A percentile compares a stretch with the other conserved stretches of the same genome.
Conservation (phyloP, 1,284 basidiomycete genomes). For the Cryptococcus sp. region DNA sequence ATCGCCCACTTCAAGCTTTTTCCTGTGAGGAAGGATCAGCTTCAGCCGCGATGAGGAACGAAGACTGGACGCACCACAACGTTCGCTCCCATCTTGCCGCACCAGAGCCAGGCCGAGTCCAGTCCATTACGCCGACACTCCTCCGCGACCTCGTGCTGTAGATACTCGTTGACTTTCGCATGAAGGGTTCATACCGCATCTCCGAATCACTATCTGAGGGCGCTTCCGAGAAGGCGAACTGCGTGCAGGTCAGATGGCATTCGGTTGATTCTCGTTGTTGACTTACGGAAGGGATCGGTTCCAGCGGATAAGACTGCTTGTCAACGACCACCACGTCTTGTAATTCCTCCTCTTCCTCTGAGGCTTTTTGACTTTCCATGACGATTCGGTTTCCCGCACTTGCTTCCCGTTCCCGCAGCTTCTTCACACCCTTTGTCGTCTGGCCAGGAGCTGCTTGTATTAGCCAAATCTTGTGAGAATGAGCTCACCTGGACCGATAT, state of each 20-base stretch:
- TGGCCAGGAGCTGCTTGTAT: slow-evolving; percentile 34
- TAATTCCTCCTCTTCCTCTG: slow-evolving; percentile 34
- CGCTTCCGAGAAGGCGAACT: slow-evolving; percentile 9
- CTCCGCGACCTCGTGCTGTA: slow-evolving; percentile 55
- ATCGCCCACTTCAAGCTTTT: slow-evolving; percentile 98
- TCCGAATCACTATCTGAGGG: slow-evolving; percentile 4
- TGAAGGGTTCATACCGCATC: slow-evolving; percentile 1
- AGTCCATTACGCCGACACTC: slow-evolving; percentile 74
- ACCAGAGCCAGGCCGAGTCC: slow-evolving; percentile 66
- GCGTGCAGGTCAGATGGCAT: not conserved
- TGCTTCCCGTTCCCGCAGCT: slow-evolving; percentile 80
- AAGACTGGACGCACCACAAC: slow-evolving; percentile 61
- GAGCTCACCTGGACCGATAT: slow-evolving; percentile 46
- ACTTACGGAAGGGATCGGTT: slow-evolving; percentile 36
- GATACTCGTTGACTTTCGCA: slow-evolving; percentile 23
- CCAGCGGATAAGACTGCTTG: slow-evolving; percentile 33
- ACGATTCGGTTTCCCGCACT: slow-evolving; percentile 63
- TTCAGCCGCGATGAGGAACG: not conserved
- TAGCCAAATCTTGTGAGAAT: slow-evolving; percentile 2
- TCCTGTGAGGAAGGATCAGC: slow-evolving; percentile 56
- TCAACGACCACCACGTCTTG: slow-evolving; percentile 15
- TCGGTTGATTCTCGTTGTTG: not conserved
- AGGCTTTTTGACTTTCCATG: slow-evolving; percentile 58
- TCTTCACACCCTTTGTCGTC: slow-evolving; percentile 81
- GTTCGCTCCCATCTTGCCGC: slow-evolving; percentile 90